Conservation (phyloP, 352 stramenopile species). For the Phytophthora sp. region DNA sequence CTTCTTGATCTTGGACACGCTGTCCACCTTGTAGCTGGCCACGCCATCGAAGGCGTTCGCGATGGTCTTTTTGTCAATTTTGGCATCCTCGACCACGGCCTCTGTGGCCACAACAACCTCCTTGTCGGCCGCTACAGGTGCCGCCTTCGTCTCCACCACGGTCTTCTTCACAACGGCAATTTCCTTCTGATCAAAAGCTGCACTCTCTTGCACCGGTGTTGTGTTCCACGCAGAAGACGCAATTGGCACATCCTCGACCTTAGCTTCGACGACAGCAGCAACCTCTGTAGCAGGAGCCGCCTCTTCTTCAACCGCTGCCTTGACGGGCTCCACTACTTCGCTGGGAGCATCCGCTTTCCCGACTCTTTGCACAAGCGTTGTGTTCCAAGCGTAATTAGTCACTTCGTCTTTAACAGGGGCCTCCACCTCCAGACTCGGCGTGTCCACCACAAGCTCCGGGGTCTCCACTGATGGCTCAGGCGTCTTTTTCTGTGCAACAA, state of each 20-base stretch:
- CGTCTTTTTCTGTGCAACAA: conserved; percentile 1
- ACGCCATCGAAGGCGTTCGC: conserved; percentile 45
- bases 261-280: conserved; percentile 16
- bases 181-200: conserved; percentile 15
- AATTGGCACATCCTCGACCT: conserved; percentile 27
- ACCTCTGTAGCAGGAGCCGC: conserved; percentile 8
- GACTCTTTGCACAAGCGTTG: conserved; percentile 23
- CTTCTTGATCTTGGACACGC: conserved; percentile 38
- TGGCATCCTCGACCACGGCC: conserved; percentile 22
- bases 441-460: conserved; percentile 9
- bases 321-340: conserved; percentile 10
- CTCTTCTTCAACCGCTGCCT: conserved; percentile 19
- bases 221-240: conserved; percentile 37
- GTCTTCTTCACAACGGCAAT: conserved; percentile 22
- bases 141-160: conserved; percentile 3
- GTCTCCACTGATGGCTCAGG: conserved; percentile 15
- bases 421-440: conserved; percentile 1
- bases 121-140: conserved; percentile 26
- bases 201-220: conserved; percentile 25
- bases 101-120: conserved; percentile 25
- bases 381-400: conserved; percentile 33
- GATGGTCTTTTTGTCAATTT: conserved; percentile 36
- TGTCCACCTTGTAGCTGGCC: conserved; percentile 46
- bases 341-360: neutral
- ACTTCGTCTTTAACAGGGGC: conserved; percentile 21